Conservation (phyloP, 805 yeast species). For the Pichia californica region DNA sequence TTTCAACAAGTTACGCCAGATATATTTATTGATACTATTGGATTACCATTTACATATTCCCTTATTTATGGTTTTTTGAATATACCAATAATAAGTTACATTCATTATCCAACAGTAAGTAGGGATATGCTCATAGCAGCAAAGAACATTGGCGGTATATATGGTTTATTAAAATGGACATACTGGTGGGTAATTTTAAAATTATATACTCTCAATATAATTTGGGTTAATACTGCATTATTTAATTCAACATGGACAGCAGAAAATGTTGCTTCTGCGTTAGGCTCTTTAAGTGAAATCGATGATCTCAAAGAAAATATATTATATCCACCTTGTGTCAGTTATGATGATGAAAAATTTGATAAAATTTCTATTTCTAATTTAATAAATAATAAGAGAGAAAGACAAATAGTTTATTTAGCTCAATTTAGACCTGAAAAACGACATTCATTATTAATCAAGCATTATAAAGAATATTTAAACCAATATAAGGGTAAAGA, state of each 20-base stretch:
- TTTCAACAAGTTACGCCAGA: slow-evolving; percentile 68
- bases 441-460: slow-evolving; percentile 67
- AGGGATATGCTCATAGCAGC: slow-evolving; percentile 55
- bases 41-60: slow-evolving; percentile 83
- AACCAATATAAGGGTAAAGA: background rate
- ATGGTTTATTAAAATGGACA: slow-evolving; percentile 36
- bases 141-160: slow-evolving; percentile 8
- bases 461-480: slow-evolving; percentile 55
- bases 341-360: slow-evolving; percentile 5
- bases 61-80: slow-evolving; percentile 48
- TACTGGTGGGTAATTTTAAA: slow-evolving; percentile 72
- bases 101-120: slow-evolving; percentile 93
- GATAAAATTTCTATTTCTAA: slow-evolving; percentile 33
- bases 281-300: slow-evolving; percentile 42
- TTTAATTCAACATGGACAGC: slow-evolving; percentile 92
- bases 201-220: slow-evolving; percentile 60
- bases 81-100: slow-evolving; percentile 78
- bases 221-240: slow-evolving; percentile 55
- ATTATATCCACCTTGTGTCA: slow-evolving; percentile 83
- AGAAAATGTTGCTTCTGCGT: slow-evolving; percentile 60
- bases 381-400: slow-evolving; percentile 24
- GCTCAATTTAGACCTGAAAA: slow-evolving; percentile 97
- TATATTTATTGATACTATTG: slow-evolving; percentile 91
- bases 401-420: slow-evolving; percentile 46
- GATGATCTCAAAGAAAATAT: slow-evolving; percentile 32